Evolutionary conservation across 805 yeast genomes (phyloP).

Genomic region (Monosporozyma siamensis): DNA sequence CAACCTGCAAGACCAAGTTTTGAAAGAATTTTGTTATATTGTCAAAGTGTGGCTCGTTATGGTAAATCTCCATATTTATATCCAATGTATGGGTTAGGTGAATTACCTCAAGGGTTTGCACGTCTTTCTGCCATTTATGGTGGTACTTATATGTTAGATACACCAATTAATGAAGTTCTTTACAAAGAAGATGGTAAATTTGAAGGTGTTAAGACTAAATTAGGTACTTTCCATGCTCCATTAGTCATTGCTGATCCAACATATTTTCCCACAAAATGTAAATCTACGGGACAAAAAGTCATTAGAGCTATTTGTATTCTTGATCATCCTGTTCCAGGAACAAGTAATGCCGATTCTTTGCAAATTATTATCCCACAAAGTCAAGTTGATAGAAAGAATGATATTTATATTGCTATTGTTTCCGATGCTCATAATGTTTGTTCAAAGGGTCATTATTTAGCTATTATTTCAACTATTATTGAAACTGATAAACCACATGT

Average conservation of each 20-base stretch:
- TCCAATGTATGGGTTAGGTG: slow-evolving; percentile 94
- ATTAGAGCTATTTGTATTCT: slow-evolving; percentile 61
- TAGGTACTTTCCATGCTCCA: slow-evolving; percentile 87
- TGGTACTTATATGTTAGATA: slow-evolving; percentile 96
- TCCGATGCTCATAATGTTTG: slow-evolving; percentile 86
- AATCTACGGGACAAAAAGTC: slow-evolving; percentile 30
- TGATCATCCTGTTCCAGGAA: slow-evolving; percentile 80
- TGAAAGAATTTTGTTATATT: slow-evolving; percentile 76
- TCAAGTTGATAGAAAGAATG: slow-evolving; percentile 86
- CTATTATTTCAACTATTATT: slow-evolving; percentile 87
- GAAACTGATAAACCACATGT: slow-evolving; percentile 89
- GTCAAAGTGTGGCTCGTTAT: slow-evolving; percentile 84
- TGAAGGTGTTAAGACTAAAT: slow-evolving; percentile 81
- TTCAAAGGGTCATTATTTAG: slow-evolving; percentile 80
- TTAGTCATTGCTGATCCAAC: slow-evolving; percentile 96
- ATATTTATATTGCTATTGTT: slow-evolving; percentile 85
- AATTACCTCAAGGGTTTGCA: slow-evolving; percentile 98
- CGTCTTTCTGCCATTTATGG: slow-evolving; percentile 95
- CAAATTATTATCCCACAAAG: slow-evolving; percentile 96
- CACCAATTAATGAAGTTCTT: slow-evolving; percentile 84
- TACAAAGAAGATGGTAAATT: slow-evolving; percentile 61
- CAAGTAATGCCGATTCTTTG: slow-evolving; percentile 74
- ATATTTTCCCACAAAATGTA: slow-evolving; percentile 64
- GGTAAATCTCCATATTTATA: slow-evolving; percentile 95
- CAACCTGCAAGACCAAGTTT: slow-evolving; percentile 89